A percentile compares a stretch with the other conserved stretches of the same genome.
Conservation (phyloP, 768 basidiomycete genomes). For the Dictyophora rubrovolvata region DNA sequence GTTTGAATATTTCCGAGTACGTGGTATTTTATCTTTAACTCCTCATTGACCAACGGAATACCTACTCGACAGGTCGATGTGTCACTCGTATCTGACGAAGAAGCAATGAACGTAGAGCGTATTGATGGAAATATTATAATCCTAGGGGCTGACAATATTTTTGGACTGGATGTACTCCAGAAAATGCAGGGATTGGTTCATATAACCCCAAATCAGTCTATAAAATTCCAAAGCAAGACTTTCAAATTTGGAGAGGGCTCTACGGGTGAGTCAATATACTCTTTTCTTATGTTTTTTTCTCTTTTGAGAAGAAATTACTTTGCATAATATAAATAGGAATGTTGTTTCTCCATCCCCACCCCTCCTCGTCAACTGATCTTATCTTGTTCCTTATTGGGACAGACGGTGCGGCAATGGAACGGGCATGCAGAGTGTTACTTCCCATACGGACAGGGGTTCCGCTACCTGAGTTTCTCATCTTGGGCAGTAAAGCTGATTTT, state of each 20-base stretch:
- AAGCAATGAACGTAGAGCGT: slow-evolving; percentile 18
- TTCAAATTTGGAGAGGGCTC: slow-evolving; percentile 8
- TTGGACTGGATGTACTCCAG: slow-evolving; percentile 12
- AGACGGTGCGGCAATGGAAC: slow-evolving; percentile 51
- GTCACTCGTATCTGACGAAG: slow-evolving; percentile 40
- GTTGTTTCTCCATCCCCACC: slow-evolving; percentile 62
- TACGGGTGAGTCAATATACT: slow-evolving; percentile 13
- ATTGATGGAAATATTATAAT: slow-evolving; percentile 45
- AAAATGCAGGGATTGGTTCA: slow-evolving; percentile 13
- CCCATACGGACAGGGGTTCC: slow-evolving; percentile 76
- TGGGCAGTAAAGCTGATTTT: slow-evolving; percentile 40
- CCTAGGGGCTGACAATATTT: slow-evolving; percentile 18
- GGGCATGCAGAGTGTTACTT: slow-evolving; percentile 52
- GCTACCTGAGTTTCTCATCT: slow-evolving; percentile 69
- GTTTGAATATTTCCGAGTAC: slow-evolving; percentile 21
- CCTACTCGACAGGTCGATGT: slow-evolving; percentile 41
- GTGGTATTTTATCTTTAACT: not conserved
- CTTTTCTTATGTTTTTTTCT: not conserved
- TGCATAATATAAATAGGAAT: slow-evolving; percentile 26
- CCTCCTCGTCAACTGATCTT: slow-evolving; percentile 23
- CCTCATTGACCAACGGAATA: not conserved
- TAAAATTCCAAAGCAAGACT: slow-evolving; percentile 11
- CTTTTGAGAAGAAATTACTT: too few relatives aligned
- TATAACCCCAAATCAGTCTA: slow-evolving; percentile 12
- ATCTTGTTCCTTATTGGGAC: slow-evolving; percentile 53